phyloP scores from a whole-genome alignment of 2,329 filamentous ascomycete genomes.

The Triangularia setosa region DNA sequence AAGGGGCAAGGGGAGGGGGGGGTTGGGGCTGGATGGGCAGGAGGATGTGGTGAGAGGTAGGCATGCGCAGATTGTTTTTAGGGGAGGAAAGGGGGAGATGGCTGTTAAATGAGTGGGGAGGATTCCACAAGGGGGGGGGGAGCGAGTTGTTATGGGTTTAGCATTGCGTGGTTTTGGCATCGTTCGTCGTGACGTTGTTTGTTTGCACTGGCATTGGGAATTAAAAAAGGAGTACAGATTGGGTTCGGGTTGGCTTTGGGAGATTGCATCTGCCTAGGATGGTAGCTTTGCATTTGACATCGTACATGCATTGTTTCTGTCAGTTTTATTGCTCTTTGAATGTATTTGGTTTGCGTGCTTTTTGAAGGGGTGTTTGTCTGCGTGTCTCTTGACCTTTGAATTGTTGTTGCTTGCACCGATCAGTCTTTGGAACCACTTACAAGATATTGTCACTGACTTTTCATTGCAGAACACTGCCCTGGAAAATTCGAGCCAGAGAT shows the following conservation, averaged over 20 bases:
- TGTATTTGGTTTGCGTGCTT: neutral
- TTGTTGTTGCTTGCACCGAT: neutral
- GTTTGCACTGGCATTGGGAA: neutral
- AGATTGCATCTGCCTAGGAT: neutral
- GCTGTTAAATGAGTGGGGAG: constrained; percentile 24
- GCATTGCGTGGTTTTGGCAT: neutral
- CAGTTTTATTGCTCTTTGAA: neutral
- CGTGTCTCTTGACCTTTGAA: neutral
- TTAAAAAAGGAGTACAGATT: neutral
- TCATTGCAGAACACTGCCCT: neutral
- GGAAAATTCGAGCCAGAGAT: neutral
- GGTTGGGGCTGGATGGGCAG: constrained; percentile 19
- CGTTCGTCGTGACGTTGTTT: neutral
- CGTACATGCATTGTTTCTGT: neutral
- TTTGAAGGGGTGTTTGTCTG: neutral
- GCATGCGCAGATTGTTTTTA: constrained; percentile 50
- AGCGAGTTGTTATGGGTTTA: too few relatives aligned
- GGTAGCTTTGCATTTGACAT: neutral
- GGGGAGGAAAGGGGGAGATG: constrained; percentile 38
- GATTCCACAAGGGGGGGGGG: too few relatives aligned
- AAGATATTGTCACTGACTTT: neutral
- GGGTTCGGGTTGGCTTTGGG: neutral
- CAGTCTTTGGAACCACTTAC: neutral
- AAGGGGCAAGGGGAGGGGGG: neutral
- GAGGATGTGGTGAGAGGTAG: constrained; percentile 42